Evolutionary conservation across 1,139 yeast species (phyloP).

Genomic region (Pichia norvegensis): DNA sequence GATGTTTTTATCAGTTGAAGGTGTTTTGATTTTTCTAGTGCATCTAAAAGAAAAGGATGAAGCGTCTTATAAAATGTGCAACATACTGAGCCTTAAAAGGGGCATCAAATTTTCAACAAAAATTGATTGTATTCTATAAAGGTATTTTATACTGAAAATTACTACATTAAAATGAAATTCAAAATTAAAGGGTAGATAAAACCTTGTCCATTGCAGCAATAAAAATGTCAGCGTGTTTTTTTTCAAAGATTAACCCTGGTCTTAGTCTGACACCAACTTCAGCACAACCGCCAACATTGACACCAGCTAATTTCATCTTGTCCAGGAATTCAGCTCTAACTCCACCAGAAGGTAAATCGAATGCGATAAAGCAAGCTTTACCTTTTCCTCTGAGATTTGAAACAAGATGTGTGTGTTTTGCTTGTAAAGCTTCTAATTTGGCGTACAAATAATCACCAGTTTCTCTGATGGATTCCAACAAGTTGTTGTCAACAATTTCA

Average conservation of each 20-base stretch:
- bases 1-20: neutral
- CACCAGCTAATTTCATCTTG: constrained; percentile 52
- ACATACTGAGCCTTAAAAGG: neutral
- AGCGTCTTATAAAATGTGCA: too few relatives aligned
- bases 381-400: constrained; percentile 63
- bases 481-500: constrained; percentile 54
- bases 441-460: constrained; percentile 59
- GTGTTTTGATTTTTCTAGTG: too few relatives aligned
- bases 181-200: constrained; percentile 26
- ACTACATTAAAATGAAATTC: neutral
- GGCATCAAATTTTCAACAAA: neutral
- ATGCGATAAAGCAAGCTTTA: constrained; percentile 73
- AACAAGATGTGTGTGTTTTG: constrained; percentile 44
- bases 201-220: constrained; percentile 43
- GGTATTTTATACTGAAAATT: neutral
- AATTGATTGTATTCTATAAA: neutral
- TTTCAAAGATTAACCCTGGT: constrained; percentile 67
- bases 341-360: constrained; percentile 50
- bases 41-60: too few relatives aligned
- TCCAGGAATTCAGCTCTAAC: constrained; percentile 52
- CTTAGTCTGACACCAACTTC: constrained; percentile 66
- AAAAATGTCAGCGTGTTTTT: constrained; percentile 67
- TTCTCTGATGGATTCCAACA: constrained; percentile 45
- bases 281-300: constrained; percentile 79
- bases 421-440: constrained; percentile 43